Percentiles rank a stretch among this genome's conserved stretches.
Evolutionary conservation across 352 stramenopile species (phyloP).

Genomic region (Pythium scleroteichum): DNA sequence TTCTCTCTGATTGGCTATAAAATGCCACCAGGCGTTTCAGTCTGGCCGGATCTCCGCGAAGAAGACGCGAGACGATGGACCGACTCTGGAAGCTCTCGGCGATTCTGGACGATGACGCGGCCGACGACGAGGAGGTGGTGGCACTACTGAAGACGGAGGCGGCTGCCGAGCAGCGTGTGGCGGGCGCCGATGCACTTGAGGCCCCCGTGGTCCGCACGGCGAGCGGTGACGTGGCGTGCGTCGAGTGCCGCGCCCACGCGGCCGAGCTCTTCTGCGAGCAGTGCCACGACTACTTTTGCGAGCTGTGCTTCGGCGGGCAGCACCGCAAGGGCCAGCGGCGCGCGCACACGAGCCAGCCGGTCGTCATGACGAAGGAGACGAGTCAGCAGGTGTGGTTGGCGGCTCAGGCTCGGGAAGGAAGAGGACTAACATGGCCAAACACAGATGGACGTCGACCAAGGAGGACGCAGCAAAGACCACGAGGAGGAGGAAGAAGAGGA

Average conservation of each 20-base stretch:
- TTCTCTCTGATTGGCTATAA: constrained; percentile 7
- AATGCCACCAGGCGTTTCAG: background rate
- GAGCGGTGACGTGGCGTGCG: constrained; percentile 53
- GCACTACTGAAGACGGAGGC: constrained; percentile 37
- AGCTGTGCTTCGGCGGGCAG: constrained; percentile 80
- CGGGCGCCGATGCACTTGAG: constrained; percentile 9
- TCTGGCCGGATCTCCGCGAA: too few species aligned
- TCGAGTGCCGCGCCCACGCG: constrained; percentile 70
- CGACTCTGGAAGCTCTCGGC: constrained; percentile 82
- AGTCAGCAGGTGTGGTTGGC: constrained; percentile 19
- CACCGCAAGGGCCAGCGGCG: constrained; percentile 84
- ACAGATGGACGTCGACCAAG: constrained; percentile 23
- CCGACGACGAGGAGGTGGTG: constrained; percentile 60
- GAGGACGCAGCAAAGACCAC: constrained; percentile 2
- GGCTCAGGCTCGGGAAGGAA: too few species aligned
- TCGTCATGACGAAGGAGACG: constrained; percentile 25
- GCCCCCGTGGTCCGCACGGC: constrained; percentile 31
- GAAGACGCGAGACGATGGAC: constrained; percentile 47
- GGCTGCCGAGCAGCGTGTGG: background rate
- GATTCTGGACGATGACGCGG: constrained; percentile 65
- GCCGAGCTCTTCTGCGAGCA: constrained; percentile 85
- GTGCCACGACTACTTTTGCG: constrained; percentile 89
- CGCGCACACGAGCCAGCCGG: constrained; percentile 77
- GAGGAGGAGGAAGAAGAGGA: constrained; percentile 25
- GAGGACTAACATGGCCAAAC: too few species aligned